Percentiles rank a stretch among this genome's conserved stretches.
phyloP scores from a whole-genome alignment of 352 stramenopile genomes.

The Globisporangium recalcitrans region DNA sequence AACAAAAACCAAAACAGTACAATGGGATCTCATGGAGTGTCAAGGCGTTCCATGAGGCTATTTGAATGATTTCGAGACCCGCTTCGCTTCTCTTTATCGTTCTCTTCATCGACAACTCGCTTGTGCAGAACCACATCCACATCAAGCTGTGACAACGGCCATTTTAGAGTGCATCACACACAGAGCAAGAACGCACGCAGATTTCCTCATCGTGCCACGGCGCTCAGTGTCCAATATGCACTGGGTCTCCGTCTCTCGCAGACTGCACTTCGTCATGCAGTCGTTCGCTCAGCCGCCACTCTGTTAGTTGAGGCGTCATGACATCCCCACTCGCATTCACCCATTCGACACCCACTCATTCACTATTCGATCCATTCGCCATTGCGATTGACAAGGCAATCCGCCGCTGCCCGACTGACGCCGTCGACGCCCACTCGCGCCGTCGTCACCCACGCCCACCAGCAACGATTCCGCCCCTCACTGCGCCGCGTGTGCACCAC shows the following conservation, averaged over 20 bases:
- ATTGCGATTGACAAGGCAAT: constrained; percentile 1
- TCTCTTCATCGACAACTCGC: neutral
- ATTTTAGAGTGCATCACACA: neutral
- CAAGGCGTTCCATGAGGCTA: neutral
- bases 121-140: neutral
- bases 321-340: neutral
- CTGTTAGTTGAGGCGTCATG: neutral
- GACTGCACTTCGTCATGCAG: neutral
- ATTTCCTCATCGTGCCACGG: neutral
- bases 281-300: neutral
- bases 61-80: constrained; percentile 1
- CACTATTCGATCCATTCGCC: neutral
- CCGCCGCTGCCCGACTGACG: neutral
- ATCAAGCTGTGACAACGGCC: neutral
- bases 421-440: neutral
- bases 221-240: neutral
- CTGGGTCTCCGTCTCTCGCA: neutral
- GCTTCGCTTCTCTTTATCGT: neutral
- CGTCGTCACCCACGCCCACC: neutral
- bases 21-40: neutral
- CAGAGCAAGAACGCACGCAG: neutral
- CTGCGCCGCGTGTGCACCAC: constrained; percentile 1
- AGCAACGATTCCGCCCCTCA: constrained; percentile 9
- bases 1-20: constrained; percentile 1
- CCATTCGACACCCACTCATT: neutral